Base-by-base conservation (phyloP, 129 eudicot species). In the Kitagawia praeruptora region DNA sequence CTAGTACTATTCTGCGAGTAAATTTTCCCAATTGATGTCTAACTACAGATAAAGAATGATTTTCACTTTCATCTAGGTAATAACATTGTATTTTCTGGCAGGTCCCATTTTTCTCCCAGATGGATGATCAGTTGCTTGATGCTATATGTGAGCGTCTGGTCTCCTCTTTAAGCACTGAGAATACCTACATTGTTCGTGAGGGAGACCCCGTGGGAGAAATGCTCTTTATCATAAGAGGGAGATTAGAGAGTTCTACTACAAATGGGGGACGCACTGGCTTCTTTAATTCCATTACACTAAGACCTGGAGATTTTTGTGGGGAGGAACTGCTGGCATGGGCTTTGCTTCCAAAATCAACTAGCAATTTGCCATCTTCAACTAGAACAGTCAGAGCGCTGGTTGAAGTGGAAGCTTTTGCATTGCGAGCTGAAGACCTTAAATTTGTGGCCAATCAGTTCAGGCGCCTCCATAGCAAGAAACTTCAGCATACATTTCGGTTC, bases 311-410 rank as follows among this genome's bases (percentile, higher is more conserved):
- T 77, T 96, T 96, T 75, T 92, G 98, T 61, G 99, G 99, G 49
- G 99, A 96, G 83, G 99, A 96, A 78, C 88, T 92, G 39, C 96
- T 96, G 6, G 93, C 93, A 18, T 96, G 99, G 99, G 99, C 99
- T n/a, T 75, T 96, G 79, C 95, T 87, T 80, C 99, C 96, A 31
- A 96, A 92, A 83, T 90, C 95, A 73, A 87, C 99, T 4, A 75
- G 80, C 81, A 96, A 90, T 84, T 83, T 96, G 75, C 99, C 99
- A 6, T 90, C 98, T 74, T 96, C 99, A 48, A 96, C 99, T 2
- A 84, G 99, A 64, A 96, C 99, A 6, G 99, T 96, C 27, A 77
- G 89, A 76, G 92, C 99, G 2, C 91, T 92, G 7, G 89, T 89
- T 15, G 99, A 96, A 82, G 99, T 96, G 16, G 99, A 96, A 85